These are phyloP conservation scores for Saccharomycopsis microspora DNA, from an alignment of 805 yeast genomes.

Conservation along the genomic window DNA sequence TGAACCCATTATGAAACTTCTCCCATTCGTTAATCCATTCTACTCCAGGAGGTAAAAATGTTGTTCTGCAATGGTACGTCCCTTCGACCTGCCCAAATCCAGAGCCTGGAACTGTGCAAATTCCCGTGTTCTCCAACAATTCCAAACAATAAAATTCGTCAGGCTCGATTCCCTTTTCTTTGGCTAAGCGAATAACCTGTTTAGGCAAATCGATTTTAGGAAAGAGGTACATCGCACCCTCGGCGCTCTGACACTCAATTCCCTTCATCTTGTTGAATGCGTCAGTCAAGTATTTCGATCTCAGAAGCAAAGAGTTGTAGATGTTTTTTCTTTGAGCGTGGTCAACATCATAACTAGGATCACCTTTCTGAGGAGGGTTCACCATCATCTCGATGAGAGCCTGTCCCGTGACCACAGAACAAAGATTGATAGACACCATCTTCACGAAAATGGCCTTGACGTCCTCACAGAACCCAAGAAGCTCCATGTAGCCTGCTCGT, in stretches of 20 bases:
- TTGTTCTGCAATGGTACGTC: constrained; percentile 89
- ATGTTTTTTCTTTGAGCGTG: constrained; percentile 50
- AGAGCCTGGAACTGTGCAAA: constrained; percentile 94
- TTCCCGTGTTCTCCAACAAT: constrained; percentile 79
- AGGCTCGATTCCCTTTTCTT: constrained; percentile 41
- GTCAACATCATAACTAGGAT: constrained; percentile 60
- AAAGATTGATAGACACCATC: constrained; percentile 80
- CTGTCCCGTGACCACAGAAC: constrained; percentile 95
- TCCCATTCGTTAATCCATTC: constrained; percentile 80
- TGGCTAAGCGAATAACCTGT: constrained; percentile 53
- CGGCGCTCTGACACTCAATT: constrained; percentile 76
- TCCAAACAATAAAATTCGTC: constrained; percentile 87
- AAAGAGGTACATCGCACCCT: constrained; percentile 97
- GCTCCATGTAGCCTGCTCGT: constrained; percentile 97
- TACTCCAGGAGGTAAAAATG: constrained; percentile 90
- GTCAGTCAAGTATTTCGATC: constrained; percentile 54
- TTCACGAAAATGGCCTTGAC: constrained; percentile 66
- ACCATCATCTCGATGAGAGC: constrained; percentile 88
- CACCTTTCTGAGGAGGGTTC: constrained; percentile 77
- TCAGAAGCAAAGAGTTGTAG: constrained; percentile 45
- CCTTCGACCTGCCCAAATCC: constrained; percentile 93
- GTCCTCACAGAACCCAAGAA: constrained; percentile 66
- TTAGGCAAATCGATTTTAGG: constrained; percentile 63
- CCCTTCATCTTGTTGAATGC: constrained; percentile 76
- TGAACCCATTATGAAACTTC: constrained; percentile 62